A percentile compares a stretch with the other conserved stretches of the same genome.
Evolutionary conservation across 2,329 filamentous ascomycete genomes (phyloP).

Genomic region (Uncinocarpus reesii): DNA sequence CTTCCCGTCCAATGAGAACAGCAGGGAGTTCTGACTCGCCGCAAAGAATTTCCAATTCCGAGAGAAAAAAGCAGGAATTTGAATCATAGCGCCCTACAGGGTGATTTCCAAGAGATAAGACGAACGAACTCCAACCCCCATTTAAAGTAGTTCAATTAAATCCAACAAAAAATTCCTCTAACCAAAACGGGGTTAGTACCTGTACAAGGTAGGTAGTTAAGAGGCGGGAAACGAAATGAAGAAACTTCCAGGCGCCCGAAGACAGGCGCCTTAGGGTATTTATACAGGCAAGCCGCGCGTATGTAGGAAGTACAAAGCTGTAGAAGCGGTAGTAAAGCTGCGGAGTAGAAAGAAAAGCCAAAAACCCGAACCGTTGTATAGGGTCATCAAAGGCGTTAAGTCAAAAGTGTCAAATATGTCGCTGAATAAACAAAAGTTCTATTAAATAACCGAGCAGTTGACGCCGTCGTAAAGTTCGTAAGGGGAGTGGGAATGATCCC

Average conservation of each 20-base stretch:
- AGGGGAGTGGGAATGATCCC: constrained; percentile 1
- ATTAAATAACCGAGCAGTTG: constrained; percentile 9
- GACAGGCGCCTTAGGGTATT: background rate
- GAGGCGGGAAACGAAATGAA: background rate
- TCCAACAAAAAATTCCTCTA: too few relatives aligned
- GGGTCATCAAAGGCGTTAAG: constrained; percentile 10
- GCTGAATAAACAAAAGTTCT: constrained; percentile 11
- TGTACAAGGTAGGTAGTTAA: too few relatives aligned
- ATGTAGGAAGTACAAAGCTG: constrained; percentile 2
- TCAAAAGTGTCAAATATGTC: constrained; percentile 12
- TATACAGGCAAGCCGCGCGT: background rate
- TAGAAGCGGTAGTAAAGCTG: background rate
- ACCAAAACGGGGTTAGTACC: too few relatives aligned
- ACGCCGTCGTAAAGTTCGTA: constrained; percentile 15
- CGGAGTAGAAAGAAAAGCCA: background rate
- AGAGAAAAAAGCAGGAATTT: too few relatives aligned
- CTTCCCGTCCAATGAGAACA: too few relatives aligned
- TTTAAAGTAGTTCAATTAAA: too few relatives aligned
- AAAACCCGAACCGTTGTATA: constrained; percentile 10
- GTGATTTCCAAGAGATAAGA: too few relatives aligned
- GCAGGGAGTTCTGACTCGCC: too few relatives aligned
- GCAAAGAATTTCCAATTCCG: too few relatives aligned
- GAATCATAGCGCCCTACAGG: too few relatives aligned
- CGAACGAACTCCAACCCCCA: too few relatives aligned
- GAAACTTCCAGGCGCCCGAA: background rate